Evolutionary conservation across 2,329 filamentous ascomycete species (phyloP).

Genomic region (Aureobasidium leucospermi): DNA sequence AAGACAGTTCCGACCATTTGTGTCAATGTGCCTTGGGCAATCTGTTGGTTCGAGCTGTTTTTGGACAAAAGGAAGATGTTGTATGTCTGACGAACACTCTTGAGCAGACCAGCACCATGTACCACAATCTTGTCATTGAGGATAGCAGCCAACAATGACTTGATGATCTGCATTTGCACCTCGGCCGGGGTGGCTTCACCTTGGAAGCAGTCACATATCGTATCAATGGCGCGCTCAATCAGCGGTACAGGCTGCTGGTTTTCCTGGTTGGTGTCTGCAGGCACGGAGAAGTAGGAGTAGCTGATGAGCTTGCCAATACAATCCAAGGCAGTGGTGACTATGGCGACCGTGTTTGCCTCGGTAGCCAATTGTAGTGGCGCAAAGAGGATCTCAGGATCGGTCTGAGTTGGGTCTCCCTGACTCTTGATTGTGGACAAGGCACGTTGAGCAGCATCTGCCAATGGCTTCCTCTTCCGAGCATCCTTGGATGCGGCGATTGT

Average conservation of each 20-base stretch:
- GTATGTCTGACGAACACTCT: conserved; percentile 95
- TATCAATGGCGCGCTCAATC: conserved; percentile 96
- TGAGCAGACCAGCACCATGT: conserved; percentile 88
- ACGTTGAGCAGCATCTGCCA: conserved; percentile 72
- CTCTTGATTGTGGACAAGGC: conserved; percentile 79
- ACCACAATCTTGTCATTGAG: conserved; percentile 98
- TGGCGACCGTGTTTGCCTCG: conserved; percentile 72
- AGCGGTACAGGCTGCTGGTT: conserved; percentile 52
- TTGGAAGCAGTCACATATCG: conserved; percentile 98
- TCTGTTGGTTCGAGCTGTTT: conserved; percentile 89
- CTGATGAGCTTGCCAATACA: conserved; percentile 99
- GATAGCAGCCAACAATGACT: conserved; percentile 89
- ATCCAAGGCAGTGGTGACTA: conserved; percentile 86
- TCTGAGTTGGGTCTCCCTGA: conserved; percentile 67
- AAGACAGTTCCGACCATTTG: conserved; percentile 99
- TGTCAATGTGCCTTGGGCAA: conserved; percentile 91
- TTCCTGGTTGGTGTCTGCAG: conserved; percentile 32
- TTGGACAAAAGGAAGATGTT: conserved; percentile 97
- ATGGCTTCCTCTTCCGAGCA: conserved; percentile 75
- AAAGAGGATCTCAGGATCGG: conserved; percentile 88
- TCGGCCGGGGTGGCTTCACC: conserved; percentile 88
- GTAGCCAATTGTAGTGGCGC: conserved; percentile 84
- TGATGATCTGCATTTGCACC: conserved; percentile 95
- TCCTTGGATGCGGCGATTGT: conserved; percentile 88
- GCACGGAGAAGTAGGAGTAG: conserved; percentile 92